Evolutionary conservation across 116 monocot genomes (phyloP).

Genomic region (Zostera marina): DNA sequence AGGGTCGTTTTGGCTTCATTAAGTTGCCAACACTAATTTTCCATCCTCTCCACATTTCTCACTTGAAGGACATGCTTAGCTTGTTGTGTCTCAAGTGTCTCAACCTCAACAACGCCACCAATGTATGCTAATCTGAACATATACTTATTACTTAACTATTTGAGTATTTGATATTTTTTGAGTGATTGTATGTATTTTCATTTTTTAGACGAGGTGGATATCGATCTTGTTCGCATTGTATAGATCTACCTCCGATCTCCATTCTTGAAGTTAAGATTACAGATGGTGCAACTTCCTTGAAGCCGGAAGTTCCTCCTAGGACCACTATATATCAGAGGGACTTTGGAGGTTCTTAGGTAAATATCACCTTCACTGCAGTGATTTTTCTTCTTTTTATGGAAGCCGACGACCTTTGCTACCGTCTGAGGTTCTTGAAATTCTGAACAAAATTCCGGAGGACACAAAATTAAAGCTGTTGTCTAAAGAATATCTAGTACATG

Average conservation of each 20-base stretch:
- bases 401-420: constrained; percentile 47
- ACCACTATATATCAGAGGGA: constrained; percentile 19
- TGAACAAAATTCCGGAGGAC: constrained; percentile 64
- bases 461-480: constrained; percentile 39
- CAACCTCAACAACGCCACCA: constrained; percentile 44
- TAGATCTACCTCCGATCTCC: constrained; percentile 49
- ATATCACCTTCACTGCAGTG: constrained; percentile 39
- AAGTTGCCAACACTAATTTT: constrained; percentile 62
- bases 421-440: constrained; percentile 51
- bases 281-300: constrained; percentile 40
- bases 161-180: no score
- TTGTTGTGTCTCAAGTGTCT: constrained; percentile 77
- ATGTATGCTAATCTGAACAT: constrained; percentile 16
- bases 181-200: no score
- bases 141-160: background rate
- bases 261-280: constrained; percentile 42
- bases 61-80: constrained; percentile 52
- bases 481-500: constrained; percentile 54
- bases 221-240: constrained; percentile 5
- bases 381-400: constrained; percentile 1
- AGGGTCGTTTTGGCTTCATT: constrained; percentile 89
- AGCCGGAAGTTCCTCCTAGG: constrained; percentile 23
- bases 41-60: constrained; percentile 66
- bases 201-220: background rate
- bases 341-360: constrained; percentile 63